phyloP scores from a whole-genome alignment of 2,329 filamentous ascomycete genomes.

The Xylaria sp. region DNA sequence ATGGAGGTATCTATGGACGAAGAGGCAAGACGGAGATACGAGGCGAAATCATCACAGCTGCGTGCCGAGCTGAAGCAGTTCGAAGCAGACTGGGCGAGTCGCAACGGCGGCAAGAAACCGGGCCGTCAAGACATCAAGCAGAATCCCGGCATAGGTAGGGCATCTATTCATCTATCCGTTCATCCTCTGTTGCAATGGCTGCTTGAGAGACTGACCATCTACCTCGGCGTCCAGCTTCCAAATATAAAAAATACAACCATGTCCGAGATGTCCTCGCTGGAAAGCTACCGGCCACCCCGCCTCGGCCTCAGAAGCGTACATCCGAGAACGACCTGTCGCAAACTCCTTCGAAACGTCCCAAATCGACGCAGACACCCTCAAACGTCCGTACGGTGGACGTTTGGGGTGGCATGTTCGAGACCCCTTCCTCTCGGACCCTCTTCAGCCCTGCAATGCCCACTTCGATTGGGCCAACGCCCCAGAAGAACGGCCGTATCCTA shows the following conservation, averaged over 20 bases:
- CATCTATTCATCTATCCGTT: background rate
- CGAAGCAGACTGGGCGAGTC: conserved; percentile 73
- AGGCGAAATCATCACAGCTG: conserved; percentile 63
- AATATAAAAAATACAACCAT: conserved; percentile 81
- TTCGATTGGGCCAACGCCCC: conserved; percentile 80
- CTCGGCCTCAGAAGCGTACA: conserved; percentile 56
- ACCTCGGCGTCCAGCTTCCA: conserved; percentile 64
- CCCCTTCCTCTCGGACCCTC: conserved; percentile 67
- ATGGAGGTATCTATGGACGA: conserved; percentile 58
- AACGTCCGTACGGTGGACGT: conserved; percentile 48
- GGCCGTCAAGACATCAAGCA: conserved; percentile 79
- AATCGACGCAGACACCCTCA: conserved; percentile 59
- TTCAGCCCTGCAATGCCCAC: conserved; percentile 69
- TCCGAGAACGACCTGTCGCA: conserved; percentile 50
- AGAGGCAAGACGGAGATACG: conserved; percentile 56
- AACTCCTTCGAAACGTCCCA: conserved; percentile 64
- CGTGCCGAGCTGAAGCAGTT: conserved; percentile 77
- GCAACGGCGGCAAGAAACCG: conserved; percentile 74
- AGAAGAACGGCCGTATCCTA: conserved; percentile 79
- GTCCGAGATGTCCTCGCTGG: conserved; percentile 68
- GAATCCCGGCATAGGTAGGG: conserved; percentile 73
- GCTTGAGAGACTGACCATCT: background rate
- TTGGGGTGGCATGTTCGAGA: conserved; percentile 57
- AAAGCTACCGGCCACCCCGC: conserved; percentile 56
- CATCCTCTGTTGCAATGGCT: background rate